phyloP scores from a whole-genome alignment of 2,329 filamentous ascomycete species.

The Colletotrichum agaves region DNA sequence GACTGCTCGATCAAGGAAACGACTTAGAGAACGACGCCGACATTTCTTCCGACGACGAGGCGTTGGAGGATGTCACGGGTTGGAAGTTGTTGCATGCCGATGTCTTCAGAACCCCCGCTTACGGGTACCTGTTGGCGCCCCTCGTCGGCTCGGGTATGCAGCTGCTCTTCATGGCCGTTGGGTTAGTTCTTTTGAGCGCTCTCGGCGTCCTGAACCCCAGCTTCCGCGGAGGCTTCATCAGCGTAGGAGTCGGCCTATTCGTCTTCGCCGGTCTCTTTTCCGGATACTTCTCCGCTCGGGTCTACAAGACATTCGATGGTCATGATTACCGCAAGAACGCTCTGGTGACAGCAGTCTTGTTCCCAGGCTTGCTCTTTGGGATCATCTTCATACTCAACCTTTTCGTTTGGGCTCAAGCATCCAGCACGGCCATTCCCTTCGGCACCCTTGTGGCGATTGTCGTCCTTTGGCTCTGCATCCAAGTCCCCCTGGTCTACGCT shows the following conservation, averaged over 20 bases:
- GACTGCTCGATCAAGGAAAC: constrained; percentile 69
- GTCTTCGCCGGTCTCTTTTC: constrained; percentile 86
- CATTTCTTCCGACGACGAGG: constrained; percentile 74
- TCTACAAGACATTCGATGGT: constrained; percentile 87
- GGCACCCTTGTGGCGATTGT: constrained; percentile 79
- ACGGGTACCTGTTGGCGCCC: constrained; percentile 80
- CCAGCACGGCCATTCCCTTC: constrained; percentile 87
- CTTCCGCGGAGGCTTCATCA: constrained; percentile 90
- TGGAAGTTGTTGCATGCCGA: constrained; percentile 93
- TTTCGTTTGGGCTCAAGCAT: constrained; percentile 91
- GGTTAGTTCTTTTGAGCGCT: constrained; percentile 77
- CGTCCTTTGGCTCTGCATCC: constrained; percentile 84
- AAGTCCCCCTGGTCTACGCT: constrained; percentile 84
- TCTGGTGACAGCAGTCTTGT: constrained; percentile 78
- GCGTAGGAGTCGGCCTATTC: constrained; percentile 84
- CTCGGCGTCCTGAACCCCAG: constrained; percentile 85
- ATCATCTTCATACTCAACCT: constrained; percentile 84
- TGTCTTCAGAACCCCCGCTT: constrained; percentile 80
- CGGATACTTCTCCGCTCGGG: constrained; percentile 85
- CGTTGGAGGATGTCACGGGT: constrained; percentile 81
- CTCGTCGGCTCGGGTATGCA: constrained; percentile 88
- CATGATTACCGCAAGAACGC: constrained; percentile 80
- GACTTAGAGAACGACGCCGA: constrained; percentile 65
- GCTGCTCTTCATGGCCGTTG: constrained; percentile 82
- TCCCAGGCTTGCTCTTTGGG: constrained; percentile 81